Base-by-base conservation (phyloP, 208 protist genomes). In the Angomonas ambiguus region DNA sequence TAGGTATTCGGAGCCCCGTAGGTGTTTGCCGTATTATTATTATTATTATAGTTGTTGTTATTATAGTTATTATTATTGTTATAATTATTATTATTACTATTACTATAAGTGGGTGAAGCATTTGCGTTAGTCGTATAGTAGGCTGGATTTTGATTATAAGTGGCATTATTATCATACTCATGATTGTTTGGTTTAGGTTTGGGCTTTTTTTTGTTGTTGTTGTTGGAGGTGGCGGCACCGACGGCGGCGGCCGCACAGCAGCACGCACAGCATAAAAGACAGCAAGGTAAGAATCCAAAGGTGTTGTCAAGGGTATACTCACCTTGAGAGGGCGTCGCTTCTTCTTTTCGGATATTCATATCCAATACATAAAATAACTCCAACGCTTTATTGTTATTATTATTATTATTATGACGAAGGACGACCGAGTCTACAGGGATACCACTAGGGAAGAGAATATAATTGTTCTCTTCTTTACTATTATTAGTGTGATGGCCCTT, bases 171-270 rank as follows among this genome's bases (percentile, higher is more conserved):
- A 35, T 63, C 27, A 11, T 30, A 16, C 6, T 63, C 18, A 48
- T 63, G 10, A 35, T 63, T 63, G 58, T 63, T 63, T n/a, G 58
- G 5, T 6, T 30, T 63, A 10, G 58, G 32, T 18, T 60, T 45
- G 30, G 28, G 41, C 22, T 30, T 3, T 8, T 68, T 56, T 2
- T 41, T 59, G 49, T 48, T 68, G 20, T 42, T 10, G 51, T 30
- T 68, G n/a, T 1, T 30, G 1, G 34, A 8, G 16, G 65, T 56
- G 1, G 42, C 56, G 16, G 30, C 58, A 1, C 60, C 27, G 8
- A 28, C 60, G 20, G 51, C 69, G 41, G 34, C 57, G n/a, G 56
- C 58, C 18, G 59, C 62, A 20, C 69, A 62, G 62, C 69, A 74
- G 42, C 69, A 74, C n/a, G 62, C 60, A 45, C 38, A 45, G 38